Evolutionary conservation across 139 green algal species (phyloP).

Genomic region (Penium margaritaceum): DNA sequence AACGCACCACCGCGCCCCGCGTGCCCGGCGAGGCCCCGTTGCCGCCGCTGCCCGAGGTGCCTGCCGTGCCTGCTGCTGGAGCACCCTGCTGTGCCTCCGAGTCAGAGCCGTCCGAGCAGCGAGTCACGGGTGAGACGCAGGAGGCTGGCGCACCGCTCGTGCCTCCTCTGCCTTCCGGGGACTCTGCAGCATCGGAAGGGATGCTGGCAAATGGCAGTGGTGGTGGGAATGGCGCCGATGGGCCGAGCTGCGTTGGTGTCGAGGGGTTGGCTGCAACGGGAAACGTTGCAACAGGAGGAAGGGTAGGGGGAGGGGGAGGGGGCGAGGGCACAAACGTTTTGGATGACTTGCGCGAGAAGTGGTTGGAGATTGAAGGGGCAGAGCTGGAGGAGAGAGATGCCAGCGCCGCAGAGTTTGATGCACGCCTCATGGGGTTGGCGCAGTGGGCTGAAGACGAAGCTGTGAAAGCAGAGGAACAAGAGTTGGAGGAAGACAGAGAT

Average conservation of each 20-base stretch:
- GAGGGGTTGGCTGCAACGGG: too few relatives aligned
- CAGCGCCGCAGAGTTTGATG: conserved; percentile 38
- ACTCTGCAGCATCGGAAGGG: too few relatives aligned
- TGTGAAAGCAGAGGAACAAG: too few relatives aligned
- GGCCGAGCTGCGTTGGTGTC: neutral
- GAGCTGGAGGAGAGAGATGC: conserved; percentile 38
- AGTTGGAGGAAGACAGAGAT: too few relatives aligned
- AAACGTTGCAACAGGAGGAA: too few relatives aligned
- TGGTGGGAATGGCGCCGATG: neutral
- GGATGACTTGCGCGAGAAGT: conserved; percentile 45
- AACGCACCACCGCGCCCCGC: conserved; percentile 19
- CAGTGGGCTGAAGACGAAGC: too few relatives aligned
- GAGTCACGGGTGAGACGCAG: neutral
- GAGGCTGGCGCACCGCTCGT: too few relatives aligned
- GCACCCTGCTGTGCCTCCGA: too few relatives aligned
- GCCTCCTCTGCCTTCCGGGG: too few relatives aligned
- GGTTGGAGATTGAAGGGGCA: conserved; percentile 41
- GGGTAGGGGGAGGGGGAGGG: neutral
- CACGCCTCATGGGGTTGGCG: too few relatives aligned
- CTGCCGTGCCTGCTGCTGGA: too few relatives aligned
- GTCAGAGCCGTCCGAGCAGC: too few relatives aligned
- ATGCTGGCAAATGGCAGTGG: neutral
- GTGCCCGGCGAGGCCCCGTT: neutral
- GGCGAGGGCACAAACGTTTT: conserved; percentile 30
- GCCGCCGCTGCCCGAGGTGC: neutral